phyloP scores from a whole-genome alignment of 2,329 filamentous ascomycete species.

The Rhinocladiella similis region DNA sequence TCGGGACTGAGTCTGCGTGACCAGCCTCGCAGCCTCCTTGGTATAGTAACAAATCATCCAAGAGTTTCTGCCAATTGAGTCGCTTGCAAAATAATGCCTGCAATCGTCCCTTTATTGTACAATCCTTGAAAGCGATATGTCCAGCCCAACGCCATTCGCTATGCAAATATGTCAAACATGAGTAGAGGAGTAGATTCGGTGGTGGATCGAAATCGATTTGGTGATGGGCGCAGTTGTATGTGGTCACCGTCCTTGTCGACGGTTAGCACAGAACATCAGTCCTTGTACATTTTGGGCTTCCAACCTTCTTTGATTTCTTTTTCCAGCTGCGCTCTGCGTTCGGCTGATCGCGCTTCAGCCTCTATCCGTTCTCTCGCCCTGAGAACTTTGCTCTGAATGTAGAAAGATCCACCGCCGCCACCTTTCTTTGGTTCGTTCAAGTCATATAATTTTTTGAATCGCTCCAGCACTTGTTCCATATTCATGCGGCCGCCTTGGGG shows the following conservation, averaged over 20 bases:
- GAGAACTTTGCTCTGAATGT: slow-evolving; percentile 95
- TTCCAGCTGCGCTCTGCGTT: slow-evolving; percentile 71
- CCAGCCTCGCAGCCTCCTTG: no score
- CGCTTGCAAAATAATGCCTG: neutral
- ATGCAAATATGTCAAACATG: slow-evolving; percentile 19
- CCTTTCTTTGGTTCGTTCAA: slow-evolving; percentile 92
- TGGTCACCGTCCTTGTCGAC: slow-evolving; percentile 29
- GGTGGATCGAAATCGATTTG: neutral
- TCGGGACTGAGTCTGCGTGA: no score
- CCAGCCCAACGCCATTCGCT: slow-evolving; percentile 27
- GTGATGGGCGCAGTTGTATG: slow-evolving; percentile 2
- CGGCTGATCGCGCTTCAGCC: slow-evolving; percentile 72
- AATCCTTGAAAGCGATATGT: neutral
- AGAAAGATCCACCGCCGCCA: slow-evolving; percentile 72
- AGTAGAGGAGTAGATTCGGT: slow-evolving; percentile 3
- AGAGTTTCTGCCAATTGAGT: neutral
- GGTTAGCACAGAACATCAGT: slow-evolving; percentile 54
- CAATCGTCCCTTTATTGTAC: slow-evolving; percentile 16
- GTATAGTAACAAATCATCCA: neutral
- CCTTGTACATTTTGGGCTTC: slow-evolving; percentile 94
- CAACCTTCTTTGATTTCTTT: slow-evolving; percentile 81
- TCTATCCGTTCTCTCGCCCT: slow-evolving; percentile 90
- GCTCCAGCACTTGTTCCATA: slow-evolving; percentile 74
- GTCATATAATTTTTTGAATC: slow-evolving; percentile 95
- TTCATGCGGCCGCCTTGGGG: slow-evolving; percentile 76